Percentiles rank a stretch among this genome's conserved stretches.
Conservation (phyloP, 192 early-diverging fungal genomes). For the Coemansia sp. region DNA sequence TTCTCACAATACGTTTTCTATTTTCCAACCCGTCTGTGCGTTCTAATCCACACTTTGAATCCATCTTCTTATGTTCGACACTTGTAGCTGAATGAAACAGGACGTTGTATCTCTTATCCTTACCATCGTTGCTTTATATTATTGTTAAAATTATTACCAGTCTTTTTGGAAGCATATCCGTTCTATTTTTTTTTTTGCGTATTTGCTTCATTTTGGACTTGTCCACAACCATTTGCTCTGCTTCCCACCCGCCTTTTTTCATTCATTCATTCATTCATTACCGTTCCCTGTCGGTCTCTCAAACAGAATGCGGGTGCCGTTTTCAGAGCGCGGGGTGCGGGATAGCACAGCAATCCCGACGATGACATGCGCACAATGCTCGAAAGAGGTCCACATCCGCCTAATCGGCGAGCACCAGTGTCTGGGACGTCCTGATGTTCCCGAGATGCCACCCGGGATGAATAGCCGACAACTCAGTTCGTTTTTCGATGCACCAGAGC, state of each 20-base stretch:
- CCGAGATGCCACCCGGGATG: conserved; percentile 19
- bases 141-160: not conserved
- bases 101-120: not conserved
- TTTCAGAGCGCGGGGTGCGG: conserved; percentile 38
- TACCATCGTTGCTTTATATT: not conserved
- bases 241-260: not conserved
- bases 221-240: too few species aligned
- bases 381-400: conserved; percentile 51
- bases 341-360: conserved; percentile 53
- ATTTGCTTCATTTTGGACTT: too few species aligned
- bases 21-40: not conserved
- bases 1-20: not conserved
- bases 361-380: conserved; percentile 54
- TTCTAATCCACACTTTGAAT: not conserved
- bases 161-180: not conserved
- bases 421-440: conserved; percentile 28
- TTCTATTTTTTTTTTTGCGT: conserved; percentile 12
- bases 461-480: conserved; percentile 34
- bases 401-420: conserved; percentile 50
- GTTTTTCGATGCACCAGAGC: conserved; percentile 31
- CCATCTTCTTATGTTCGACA: not conserved
- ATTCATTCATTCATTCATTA: not conserved
- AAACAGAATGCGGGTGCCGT: conserved; percentile 21
- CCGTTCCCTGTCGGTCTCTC: not conserved
- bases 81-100: not conserved